Base-by-base conservation (phyloP, 1,284 basidiomycete species). In the Heterobasidion irregulare region DNA sequence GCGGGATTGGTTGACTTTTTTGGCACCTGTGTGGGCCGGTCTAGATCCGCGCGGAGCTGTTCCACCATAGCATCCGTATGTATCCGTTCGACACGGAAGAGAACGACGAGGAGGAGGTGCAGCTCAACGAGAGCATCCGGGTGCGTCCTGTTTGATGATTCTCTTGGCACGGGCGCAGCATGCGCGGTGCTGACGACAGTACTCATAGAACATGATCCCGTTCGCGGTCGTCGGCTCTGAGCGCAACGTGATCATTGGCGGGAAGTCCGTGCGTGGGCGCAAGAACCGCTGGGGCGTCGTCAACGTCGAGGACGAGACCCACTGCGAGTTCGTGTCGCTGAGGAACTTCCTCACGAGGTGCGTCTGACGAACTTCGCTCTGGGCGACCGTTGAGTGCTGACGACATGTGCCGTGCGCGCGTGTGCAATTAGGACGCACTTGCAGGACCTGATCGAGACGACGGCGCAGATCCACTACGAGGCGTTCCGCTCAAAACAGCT, bases 51-150 rank as follows among this genome's bases (percentile, higher is more conserved):
- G 94, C 91, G 57, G 96, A 98, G 75, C 75, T 99, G 65, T 80
- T 89, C 38, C 87, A 94, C 78, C 80, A 98, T 77, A 92, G 89
- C 74, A 98, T 99, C 68, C 86, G 92, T 55, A 73, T 95, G 57
- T 99, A 98, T 72, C 96, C 97, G 51, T 98, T 98, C 67, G 97
- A 99, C 72, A 92, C 89, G 6, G 95, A 98, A 60, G 96, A 99
- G 70, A 87, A 86, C 62, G 95, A 98, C 65, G 88, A 92, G 58
- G 93, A 98, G 73, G 92, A 95, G 63, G 74, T 92, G 33, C 85
- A 90, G 65, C 76, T 98, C 61, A 99, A 99, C 73, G 89, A 94
- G 68, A 77, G 82, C 44, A 96, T 98, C 68, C 76, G 95, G 66
- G 93, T 94, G 66, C 58, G 88, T 74, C 10, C 53, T 10, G 15